Percentiles rank a stretch among this genome's conserved stretches.
Conservation (phyloP, 176 grass and related monocot species). For the Aegilops tauschii region DNA sequence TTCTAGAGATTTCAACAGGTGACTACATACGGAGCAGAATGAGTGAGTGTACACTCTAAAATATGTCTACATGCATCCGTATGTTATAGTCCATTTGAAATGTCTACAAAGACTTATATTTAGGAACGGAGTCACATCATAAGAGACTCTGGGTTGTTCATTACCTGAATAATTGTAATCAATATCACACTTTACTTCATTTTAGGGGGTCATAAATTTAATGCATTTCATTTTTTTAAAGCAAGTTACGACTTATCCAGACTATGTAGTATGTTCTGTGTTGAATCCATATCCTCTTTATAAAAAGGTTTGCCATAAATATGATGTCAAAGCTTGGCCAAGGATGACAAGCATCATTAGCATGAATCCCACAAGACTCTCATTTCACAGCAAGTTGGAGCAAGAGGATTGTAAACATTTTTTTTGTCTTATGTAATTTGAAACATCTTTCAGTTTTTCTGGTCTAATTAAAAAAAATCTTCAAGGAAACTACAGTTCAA, state of each 20-base stretch:
- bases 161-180: background rate
- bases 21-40: no score
- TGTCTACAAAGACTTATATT: no score
- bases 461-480: background rate
- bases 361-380: constrained; percentile 2
- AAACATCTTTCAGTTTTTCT: background rate
- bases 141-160: background rate
- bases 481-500: background rate
- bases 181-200: background rate
- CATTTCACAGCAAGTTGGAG: background rate
- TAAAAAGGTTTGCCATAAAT: background rate
- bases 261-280: background rate
- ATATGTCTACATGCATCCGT: no score
- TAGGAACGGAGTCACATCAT: background rate
- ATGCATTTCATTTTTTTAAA: background rate
- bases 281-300: background rate
- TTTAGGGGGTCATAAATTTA: background rate
- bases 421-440: background rate
- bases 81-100: no score
- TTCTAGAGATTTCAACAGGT: no score
- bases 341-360: background rate
- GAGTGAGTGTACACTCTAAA: no score
- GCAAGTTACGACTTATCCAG: background rate
- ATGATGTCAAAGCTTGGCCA: background rate
- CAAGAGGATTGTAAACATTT: background rate